Evolutionary conservation across 2,329 filamentous ascomycete genomes (phyloP).

Genomic region (Fusarium floridanum): DNA sequence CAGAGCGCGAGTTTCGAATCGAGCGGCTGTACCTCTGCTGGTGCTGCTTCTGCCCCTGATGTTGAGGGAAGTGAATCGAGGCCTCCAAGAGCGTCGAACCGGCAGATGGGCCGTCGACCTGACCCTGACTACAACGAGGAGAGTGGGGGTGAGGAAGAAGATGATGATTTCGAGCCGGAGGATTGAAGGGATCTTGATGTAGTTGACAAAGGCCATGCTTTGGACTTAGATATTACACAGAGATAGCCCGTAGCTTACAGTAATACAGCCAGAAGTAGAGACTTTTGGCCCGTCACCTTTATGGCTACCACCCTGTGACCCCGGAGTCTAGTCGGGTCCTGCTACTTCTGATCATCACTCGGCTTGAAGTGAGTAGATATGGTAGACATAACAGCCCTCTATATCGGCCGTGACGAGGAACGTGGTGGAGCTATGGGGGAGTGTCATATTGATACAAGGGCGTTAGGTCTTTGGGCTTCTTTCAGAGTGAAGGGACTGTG

Average conservation of each 20-base stretch:
- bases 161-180: neutral
- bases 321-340: no score
- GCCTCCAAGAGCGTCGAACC: neutral
- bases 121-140: neutral
- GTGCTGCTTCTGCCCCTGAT: neutral
- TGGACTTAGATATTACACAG: neutral
- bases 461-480: no score
- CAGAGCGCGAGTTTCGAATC: slow-evolving; percentile 42
- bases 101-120: neutral
- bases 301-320: neutral
- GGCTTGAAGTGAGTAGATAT: no score
- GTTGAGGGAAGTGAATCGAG: neutral
- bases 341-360: no score
- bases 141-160: neutral
- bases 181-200: neutral
- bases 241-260: neutral
- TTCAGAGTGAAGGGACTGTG: no score
- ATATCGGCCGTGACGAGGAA: no score
- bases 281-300: neutral
- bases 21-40: neutral
- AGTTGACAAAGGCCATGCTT: neutral
- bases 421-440: no score
- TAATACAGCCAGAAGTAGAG: neutral
- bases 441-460: no score
- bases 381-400: no score